These are phyloP conservation scores for Mycosphaerella sp. DNA, from an alignment of 2,329 filamentous ascomycete species.

Conservation along the genomic window DNA sequence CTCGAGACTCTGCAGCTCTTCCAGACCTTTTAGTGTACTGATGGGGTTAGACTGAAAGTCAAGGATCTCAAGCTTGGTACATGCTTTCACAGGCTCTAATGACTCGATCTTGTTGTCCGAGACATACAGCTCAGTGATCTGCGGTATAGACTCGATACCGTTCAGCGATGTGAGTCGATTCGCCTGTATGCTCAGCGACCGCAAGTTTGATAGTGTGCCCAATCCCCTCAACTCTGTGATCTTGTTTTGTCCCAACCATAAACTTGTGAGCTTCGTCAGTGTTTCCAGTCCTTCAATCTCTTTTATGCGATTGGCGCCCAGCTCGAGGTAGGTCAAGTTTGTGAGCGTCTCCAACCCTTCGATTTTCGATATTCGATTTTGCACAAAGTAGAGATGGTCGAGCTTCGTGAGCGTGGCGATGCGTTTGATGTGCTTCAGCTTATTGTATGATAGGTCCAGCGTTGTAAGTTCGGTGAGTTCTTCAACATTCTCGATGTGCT, in stretches of 20 bases:
- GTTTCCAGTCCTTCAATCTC: conserved; percentile 80
- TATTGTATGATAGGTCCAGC: conserved; percentile 95
- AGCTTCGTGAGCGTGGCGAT: conserved; percentile 70
- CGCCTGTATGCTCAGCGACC: conserved; percentile 88
- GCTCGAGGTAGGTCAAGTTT: conserved; percentile 74
- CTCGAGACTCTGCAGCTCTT: conserved; percentile 64
- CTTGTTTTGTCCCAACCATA: conserved; percentile 97
- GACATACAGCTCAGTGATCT: conserved; percentile 89
- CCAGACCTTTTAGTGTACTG: conserved; percentile 64
- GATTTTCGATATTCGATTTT: conserved; percentile 87
- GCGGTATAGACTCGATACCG: conserved; percentile 65
- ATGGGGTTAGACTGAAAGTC: conserved; percentile 90
- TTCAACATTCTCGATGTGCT: conserved; percentile 78
- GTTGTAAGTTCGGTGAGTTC: conserved; percentile 66
- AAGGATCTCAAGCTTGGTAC: conserved; percentile 62
- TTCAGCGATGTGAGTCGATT: conserved; percentile 79
- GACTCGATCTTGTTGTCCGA: conserved; percentile 86
- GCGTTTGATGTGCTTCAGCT: conserved; percentile 97
- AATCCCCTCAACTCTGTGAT: conserved; percentile 78
- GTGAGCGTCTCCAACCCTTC: conserved; percentile 72
- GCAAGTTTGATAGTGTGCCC: conserved; percentile 67
- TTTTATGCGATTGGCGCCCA: conserved; percentile 86
- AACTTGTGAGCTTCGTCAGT: conserved; percentile 70
- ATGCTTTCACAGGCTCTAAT: conserved; percentile 58
- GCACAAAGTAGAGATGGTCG: conserved; percentile 82